Base-by-base conservation (phyloP, 805 yeast species). In the Debaryomyces hansenii region DNA sequence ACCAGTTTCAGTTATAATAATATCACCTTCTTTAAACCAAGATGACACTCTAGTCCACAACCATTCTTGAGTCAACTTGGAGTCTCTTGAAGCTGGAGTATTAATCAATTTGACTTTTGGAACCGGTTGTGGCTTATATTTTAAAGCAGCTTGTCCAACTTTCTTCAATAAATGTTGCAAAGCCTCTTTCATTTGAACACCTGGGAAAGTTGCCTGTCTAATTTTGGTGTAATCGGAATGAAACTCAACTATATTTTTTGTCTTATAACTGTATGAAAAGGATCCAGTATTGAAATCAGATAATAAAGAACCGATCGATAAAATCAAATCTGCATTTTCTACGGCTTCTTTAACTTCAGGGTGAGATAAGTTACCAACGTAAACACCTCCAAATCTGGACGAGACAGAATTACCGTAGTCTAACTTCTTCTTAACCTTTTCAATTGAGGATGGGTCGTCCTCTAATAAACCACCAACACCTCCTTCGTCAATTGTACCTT, bases 1-100 rank as follows among this genome's bases (percentile, higher is more conserved):
- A 69, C 90, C 90, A 38, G 89, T 84, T 67, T 84, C 90, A 45
- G 87, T 77, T 54, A 84, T 74, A 50, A 84, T 75, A 46, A 83
- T 72, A 70, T 84, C 90, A 59, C 85, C 87, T 58, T 78, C 79
- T 64, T 73, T 72, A 58, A 84, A 75, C 81, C 84, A 84, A 40
- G 77, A 72, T 28, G 84, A 77, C 36, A 83, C 69, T 63, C 77
- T 75, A 54, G 80, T 80, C 90, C 90, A 84, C 55, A 84, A 63
- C 82, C 83, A 83, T 60, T 80, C 83, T 68, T 83, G 88, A 46
- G 81, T 56, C 51, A 84, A 68, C 12, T 46, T 46, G 11, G 55
- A 54, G 11, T 49, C 51, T 36, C 52, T 51, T 16, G 60, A 54
- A 31, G 72, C 66, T 49, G 80, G 78, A 27, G 75, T 63, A 63